Percentiles rank a stretch among this genome's conserved stretches.
These are phyloP conservation scores for Blastomyces silverae DNA, from an alignment of 2,329 filamentous ascomycete genomes.

Conservation along the genomic window DNA sequence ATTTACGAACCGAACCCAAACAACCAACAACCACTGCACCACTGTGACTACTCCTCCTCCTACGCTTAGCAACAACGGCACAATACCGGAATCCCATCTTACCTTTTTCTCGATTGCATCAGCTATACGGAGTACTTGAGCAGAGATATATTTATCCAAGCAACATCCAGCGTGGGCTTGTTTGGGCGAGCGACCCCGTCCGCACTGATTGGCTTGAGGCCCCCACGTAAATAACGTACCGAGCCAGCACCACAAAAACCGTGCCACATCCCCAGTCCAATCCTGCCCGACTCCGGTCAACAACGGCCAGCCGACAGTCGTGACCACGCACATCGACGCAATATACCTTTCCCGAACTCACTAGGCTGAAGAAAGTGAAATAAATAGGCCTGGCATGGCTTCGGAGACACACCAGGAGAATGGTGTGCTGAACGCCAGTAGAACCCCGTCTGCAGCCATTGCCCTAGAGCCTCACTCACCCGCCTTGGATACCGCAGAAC, in stretches of 20 bases:
- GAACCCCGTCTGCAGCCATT: background rate
- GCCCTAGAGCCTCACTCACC: constrained; percentile 6
- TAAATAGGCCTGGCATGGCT: constrained; percentile 1
- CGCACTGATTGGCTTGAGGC: background rate
- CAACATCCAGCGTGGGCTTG: background rate
- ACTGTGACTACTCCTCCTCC: too few relatives aligned
- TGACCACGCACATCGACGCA: background rate
- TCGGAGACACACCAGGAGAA: constrained; percentile 4
- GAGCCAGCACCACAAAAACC: constrained; percentile 9
- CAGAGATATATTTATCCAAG: background rate
- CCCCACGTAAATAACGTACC: constrained; percentile 8
- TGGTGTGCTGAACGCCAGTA: constrained; percentile 6
- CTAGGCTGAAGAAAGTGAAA: background rate
- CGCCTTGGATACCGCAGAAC: constrained; percentile 6
- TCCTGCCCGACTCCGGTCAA: constrained; percentile 7
- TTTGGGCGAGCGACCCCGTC: background rate
- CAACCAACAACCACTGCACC: background rate
- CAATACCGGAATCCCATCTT: background rate
- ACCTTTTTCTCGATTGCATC: background rate
- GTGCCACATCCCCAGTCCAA: constrained; percentile 5
- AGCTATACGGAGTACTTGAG: background rate
- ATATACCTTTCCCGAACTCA: background rate
- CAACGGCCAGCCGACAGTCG: background rate
- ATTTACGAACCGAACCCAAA: background rate
- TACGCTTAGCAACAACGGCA: background rate